These are phyloP conservation scores for Lentinula lateritia DNA, from an alignment of 768 basidiomycete genomes.

Conservation along the genomic window DNA sequence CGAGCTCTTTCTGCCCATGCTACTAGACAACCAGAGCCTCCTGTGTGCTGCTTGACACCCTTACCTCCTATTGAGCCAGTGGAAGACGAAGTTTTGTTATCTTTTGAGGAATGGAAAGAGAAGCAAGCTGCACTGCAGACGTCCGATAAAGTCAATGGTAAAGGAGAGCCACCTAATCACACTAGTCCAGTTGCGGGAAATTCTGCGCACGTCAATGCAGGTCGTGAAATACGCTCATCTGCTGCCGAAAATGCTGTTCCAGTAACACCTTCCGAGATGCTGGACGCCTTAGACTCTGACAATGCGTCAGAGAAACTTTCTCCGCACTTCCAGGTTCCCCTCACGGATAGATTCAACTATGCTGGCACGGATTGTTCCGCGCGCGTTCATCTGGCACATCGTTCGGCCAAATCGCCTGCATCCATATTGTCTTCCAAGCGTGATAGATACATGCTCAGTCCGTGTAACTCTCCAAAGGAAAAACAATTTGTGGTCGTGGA, in stretches of 20 bases:
- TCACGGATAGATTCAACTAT: slow-evolving; percentile 91
- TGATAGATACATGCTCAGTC: slow-evolving; percentile 96
- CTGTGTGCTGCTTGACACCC: slow-evolving; percentile 67
- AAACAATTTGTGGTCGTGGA: slow-evolving; percentile 87
- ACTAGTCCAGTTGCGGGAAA: slow-evolving; percentile 3
- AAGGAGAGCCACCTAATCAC: slow-evolving; percentile 19
- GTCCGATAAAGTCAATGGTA: slow-evolving; percentile 18
- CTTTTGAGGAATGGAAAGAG: slow-evolving; percentile 87
- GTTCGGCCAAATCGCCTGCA: slow-evolving; percentile 73
- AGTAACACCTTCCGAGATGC: background rate
- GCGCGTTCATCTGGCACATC: slow-evolving; percentile 80
- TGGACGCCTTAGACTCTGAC: background rate
- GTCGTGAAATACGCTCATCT: slow-evolving; percentile 8
- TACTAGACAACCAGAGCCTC: slow-evolving; percentile 46
- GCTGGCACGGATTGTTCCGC: slow-evolving; percentile 92
- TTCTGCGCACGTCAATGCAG: background rate
- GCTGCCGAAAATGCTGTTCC: background rate
- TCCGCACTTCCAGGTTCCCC: slow-evolving; percentile 66
- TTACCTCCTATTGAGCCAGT: slow-evolving; percentile 38
- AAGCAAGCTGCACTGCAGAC: slow-evolving; percentile 45
- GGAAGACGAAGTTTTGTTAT: slow-evolving; percentile 64
- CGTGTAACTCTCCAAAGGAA: slow-evolving; percentile 58
- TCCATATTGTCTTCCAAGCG: slow-evolving; percentile 85
- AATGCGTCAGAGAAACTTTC: slow-evolving; percentile 27
- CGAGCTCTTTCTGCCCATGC: slow-evolving; percentile 45